Conservation (phyloP, 2,329 filamentous ascomycete species). For the Endothia cerciana region DNA sequence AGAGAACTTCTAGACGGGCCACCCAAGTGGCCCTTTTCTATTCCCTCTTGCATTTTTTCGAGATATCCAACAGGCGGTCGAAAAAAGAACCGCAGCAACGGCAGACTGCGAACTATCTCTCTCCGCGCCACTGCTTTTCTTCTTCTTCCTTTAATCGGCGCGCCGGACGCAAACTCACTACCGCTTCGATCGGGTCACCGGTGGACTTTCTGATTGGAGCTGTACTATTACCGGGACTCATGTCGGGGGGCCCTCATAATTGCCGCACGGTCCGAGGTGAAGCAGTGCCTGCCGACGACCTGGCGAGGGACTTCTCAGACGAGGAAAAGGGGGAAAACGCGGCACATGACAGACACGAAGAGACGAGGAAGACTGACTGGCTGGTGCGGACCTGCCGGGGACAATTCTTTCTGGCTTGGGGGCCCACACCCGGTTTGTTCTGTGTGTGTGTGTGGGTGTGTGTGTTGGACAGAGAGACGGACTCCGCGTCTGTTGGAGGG, state of each 20-base stretch:
- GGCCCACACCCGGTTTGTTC: not conserved
- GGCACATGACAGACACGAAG: not conserved
- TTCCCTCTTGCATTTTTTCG: slow-evolving; percentile 21
- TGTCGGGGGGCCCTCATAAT: too few species aligned
- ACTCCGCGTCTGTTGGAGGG: not conserved
- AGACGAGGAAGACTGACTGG: not conserved
- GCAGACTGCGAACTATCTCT: not conserved
- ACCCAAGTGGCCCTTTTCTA: not conserved
- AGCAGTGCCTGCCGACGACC: slow-evolving; percentile 20
- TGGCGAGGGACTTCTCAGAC: not conserved
- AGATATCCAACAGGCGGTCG: slow-evolving; percentile 25
- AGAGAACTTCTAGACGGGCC: slow-evolving; percentile 63
- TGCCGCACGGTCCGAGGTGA: slow-evolving; percentile 8
- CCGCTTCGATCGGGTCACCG: slow-evolving; percentile 7
- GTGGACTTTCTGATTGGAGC: not conserved
- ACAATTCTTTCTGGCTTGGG: not conserved
- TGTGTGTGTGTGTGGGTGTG: too few species aligned
- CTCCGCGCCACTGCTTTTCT: not conserved
- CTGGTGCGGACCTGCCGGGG: too few species aligned
- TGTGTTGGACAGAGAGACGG: too few species aligned
- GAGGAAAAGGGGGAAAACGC: not conserved
- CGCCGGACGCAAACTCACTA: slow-evolving; percentile 29
- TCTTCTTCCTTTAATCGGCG: slow-evolving; percentile 12
- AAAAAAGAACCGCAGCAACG: not conserved
- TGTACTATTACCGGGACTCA: slow-evolving; percentile 9